Conservation (phyloP, 805 yeast genomes). For the Metschnikowia arizonensis region DNA sequence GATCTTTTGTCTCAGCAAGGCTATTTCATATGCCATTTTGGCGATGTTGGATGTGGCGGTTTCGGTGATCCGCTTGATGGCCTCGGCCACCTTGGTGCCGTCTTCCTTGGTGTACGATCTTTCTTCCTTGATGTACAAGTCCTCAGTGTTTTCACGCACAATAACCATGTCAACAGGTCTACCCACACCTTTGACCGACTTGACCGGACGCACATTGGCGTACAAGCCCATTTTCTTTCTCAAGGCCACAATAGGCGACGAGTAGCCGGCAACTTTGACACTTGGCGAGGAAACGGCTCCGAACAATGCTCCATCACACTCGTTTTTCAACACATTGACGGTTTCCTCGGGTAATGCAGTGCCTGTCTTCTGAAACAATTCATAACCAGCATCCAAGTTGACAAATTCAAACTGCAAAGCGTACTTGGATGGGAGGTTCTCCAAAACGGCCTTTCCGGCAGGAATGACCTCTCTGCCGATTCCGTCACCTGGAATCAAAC, state of each 20-base stretch:
- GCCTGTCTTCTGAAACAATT: conserved; percentile 90
- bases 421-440: conserved; percentile 70
- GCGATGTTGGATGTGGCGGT: conserved; percentile 83
- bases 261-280: conserved; percentile 90
- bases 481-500: conserved; percentile 96
- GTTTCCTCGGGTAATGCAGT: conserved; percentile 93
- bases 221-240: conserved; percentile 91
- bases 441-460: conserved; percentile 85
- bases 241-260: conserved; percentile 98
- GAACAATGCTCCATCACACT: conserved; percentile 95
- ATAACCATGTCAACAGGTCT: conserved; percentile 95
- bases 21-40: conserved; percentile 86
- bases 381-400: conserved; percentile 90
- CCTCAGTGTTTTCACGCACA: conserved; percentile 98
- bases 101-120: conserved; percentile 65
- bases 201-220: conserved; percentile 97
- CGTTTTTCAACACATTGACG: conserved; percentile 64
- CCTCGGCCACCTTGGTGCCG: conserved; percentile 92
- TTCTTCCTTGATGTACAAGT: conserved; percentile 93
- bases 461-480: conserved; percentile 98
- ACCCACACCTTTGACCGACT: conserved; percentile 80
- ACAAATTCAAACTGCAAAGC: conserved; percentile 82
- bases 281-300: conserved; percentile 98
- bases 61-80: conserved; percentile 93
- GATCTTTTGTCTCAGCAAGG: conserved; percentile 80